Evolutionary conservation across 2,329 filamentous ascomycete genomes (phyloP), one percentile per base, ranked within the genome.

Genomic region (Colletotrichum trifolii): DNA sequence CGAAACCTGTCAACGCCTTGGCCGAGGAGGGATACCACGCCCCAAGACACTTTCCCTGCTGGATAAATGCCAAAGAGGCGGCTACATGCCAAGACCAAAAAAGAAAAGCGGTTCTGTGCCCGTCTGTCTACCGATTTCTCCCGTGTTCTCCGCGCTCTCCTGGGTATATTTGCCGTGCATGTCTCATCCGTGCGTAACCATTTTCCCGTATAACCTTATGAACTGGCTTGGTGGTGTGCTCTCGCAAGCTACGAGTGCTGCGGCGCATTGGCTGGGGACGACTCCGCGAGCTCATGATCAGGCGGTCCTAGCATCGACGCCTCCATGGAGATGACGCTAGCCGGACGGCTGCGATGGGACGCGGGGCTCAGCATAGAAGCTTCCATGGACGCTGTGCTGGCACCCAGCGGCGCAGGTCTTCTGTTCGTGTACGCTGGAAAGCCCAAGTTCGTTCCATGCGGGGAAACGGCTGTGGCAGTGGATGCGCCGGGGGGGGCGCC

Each of bases 331-430:
- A 66, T 66, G 11, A 66, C 33, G 34, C 63, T 66, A 15, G 63
- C 58, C 8, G 52, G 63, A 4, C 63, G 58, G 15, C 59, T 63
- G 46, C 53, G 58, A 53, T 57, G 63, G 35, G 47, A 52, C 6
- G 53, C 63, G 7, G 63, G 63, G 42, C 63, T 66, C 12, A 66
- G 43, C 63, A 66, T 66, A 10, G 63, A 63, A 6, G 63, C 64
- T 25, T 67, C 55, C 66, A 68, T 67, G 3, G 66, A 68, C 12
- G 66, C 66, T 8, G 66, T 68, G 25, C 66, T 68, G 45, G 66
- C 66, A n/a, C 64, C 64, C 9, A 64, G 45, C 2, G 66, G 59
- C 8, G 63, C 54, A 5, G 63, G 57, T 39, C 64, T 47, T 15
- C 64, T 57, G 50, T 54, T 62, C 6, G 59, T 67, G 39, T 65